phyloP scores from a whole-genome alignment of 2,329 filamentous ascomycete genomes.

The Neopestalotiopsis sp. region DNA sequence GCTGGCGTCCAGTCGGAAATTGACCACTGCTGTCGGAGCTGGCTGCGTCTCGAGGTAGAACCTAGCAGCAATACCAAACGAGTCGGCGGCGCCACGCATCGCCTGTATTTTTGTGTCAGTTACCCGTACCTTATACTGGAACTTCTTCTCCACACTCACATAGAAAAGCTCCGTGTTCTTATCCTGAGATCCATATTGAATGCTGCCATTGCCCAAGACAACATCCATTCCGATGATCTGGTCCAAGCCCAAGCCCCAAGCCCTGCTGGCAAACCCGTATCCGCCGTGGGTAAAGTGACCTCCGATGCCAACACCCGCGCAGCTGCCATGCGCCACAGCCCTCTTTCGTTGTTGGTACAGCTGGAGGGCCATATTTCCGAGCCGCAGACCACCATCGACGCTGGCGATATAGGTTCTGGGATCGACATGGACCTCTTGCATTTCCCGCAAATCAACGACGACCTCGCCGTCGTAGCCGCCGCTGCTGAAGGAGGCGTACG shows the following conservation, averaged over 20 bases:
- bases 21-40: slow-evolving; percentile 41
- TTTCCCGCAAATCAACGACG: slow-evolving; percentile 40
- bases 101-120: slow-evolving; percentile 31
- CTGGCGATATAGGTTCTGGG: slow-evolving; percentile 31
- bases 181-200: slow-evolving; percentile 22
- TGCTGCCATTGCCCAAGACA: slow-evolving; percentile 42
- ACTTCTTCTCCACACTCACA: slow-evolving; percentile 28
- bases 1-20: slow-evolving; percentile 35
- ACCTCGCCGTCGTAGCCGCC: slow-evolving; percentile 39
- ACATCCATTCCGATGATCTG: slow-evolving; percentile 54
- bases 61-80: slow-evolving; percentile 43
- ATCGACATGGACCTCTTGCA: slow-evolving; percentile 31
- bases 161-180: slow-evolving; percentile 33
- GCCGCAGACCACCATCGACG: slow-evolving; percentile 46
- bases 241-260: slow-evolving; percentile 59
- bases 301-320: slow-evolving; percentile 49
- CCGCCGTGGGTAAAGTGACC: slow-evolving; percentile 55
- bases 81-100: slow-evolving; percentile 47
- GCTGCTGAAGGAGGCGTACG: slow-evolving; percentile 52
- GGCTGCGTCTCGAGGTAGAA: slow-evolving; percentile 41
- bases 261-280: slow-evolving; percentile 47
- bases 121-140: not conserved
- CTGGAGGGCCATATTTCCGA: slow-evolving; percentile 48
- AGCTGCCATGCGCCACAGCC: slow-evolving; percentile 50
- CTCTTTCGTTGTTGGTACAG: slow-evolving; percentile 40